Evolutionary conservation across 1,284 basidiomycete genomes (phyloP), one percentile per base, ranked within the genome.

Genomic region (Rhodotorula sp.): DNA sequence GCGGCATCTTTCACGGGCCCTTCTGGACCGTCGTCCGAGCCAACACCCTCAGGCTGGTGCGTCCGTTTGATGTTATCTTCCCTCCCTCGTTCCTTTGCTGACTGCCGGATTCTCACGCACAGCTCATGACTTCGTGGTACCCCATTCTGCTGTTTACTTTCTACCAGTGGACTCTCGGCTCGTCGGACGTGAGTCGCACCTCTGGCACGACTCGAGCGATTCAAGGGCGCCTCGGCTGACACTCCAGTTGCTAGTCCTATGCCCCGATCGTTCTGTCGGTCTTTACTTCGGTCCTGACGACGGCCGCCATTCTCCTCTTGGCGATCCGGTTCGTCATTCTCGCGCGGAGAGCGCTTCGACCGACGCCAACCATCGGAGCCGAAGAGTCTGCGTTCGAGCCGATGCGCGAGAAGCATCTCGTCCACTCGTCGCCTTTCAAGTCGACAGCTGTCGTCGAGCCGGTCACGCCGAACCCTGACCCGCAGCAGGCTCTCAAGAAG

Each of bases 131-230:
- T 62, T 82, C 85, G 48, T 83, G 87, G 71, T 82, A 86, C 60
- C 93, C 93, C 14, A 82, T 93, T 66, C 81, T 87, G 74, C 85
- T 90, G 69, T 91, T 95, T 77, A 83, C 86, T 12, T 87, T 95
- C 78, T 92, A 89, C 81, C 93, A 95, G 79, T 95, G 92, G 91
- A 90, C 89, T 0, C 83, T 95, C 48, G 74, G 74, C 0, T 62
- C 56, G 0, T 33, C 30, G 4, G 61, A 70, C 18, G 69, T 71
- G 17, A 55, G 69, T 26, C 4, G 10, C 45, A 26, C 5, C 20
- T 10, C 37, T 10, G 6, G 15, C 30, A 45, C 24, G 12, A 17
- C 18, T 20, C 6, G 14, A 18, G 22, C 18, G 2, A 29, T 37
- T 2, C n/a, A 29, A 48, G 18, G 12, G 20, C 6, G 45, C 26